Evolutionary conservation across 176 grass and related monocot genomes (phyloP).

Genomic region (Zoysia japonica): DNA sequence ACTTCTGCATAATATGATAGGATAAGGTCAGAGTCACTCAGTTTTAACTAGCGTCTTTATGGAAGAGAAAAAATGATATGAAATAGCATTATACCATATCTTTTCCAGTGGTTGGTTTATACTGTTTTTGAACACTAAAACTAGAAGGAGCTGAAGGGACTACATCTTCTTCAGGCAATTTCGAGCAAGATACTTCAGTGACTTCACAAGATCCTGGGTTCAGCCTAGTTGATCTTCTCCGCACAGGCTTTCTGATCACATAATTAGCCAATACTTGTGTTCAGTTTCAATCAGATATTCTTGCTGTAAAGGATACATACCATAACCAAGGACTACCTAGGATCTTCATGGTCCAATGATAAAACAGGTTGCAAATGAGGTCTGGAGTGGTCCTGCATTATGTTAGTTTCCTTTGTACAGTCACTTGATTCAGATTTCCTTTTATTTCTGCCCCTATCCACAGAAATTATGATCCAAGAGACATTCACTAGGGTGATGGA

Average conservation of each 20-base stretch:
- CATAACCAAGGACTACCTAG: conserved; percentile 31
- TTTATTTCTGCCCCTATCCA: conserved; percentile 21
- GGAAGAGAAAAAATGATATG: too few species aligned
- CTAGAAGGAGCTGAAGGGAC: conserved; percentile 21
- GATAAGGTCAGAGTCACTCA: too few species aligned
- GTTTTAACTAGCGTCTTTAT: too few species aligned
- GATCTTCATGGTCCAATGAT: conserved; percentile 27
- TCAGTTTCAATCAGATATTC: conserved; percentile 15
- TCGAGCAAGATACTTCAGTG: not conserved
- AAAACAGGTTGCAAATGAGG: conserved; percentile 9
- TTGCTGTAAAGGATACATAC: conserved; percentile 13
- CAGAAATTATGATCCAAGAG: conserved; percentile 33
- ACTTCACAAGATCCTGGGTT: conserved; percentile 40
- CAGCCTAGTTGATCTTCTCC: conserved; percentile 50
- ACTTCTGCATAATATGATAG: too few species aligned
- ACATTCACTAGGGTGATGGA: not conserved
- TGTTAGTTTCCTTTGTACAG: conserved; percentile 10
- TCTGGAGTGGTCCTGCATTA: not conserved
- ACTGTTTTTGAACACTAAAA: conserved; percentile 20
- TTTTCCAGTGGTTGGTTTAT: conserved; percentile 12
- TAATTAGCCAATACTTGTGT: conserved; percentile 16
- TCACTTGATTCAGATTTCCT: conserved; percentile 43
- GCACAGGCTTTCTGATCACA: conserved; percentile 28
- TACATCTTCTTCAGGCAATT: not conserved
- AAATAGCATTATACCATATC: too few species aligned